Evolutionary conservation across 2,329 filamentous ascomycete genomes (phyloP).

Genomic region (Trichoderma sp.): DNA sequence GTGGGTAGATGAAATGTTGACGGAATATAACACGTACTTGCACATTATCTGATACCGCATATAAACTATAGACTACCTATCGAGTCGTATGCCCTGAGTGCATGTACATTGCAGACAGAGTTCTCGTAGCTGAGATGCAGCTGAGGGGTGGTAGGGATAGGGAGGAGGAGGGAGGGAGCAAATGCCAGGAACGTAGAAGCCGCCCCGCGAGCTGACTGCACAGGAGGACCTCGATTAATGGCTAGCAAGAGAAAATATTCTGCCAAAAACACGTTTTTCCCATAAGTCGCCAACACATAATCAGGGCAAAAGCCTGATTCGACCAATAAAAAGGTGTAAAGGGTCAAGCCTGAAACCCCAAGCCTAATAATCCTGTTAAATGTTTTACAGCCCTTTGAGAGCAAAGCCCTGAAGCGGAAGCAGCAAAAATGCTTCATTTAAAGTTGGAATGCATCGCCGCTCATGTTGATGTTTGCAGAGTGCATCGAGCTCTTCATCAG

Average conservation of each 20-base stretch:
- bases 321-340: slow-evolving; percentile 11
- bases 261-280: not conserved
- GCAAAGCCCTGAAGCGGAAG: slow-evolving; percentile 12
- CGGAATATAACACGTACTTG: not conserved
- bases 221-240: not conserved
- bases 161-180: too few species aligned
- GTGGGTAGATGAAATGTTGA: not conserved
- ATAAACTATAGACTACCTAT: too few species aligned
- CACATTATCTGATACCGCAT: not conserved
- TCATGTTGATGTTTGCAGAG: slow-evolving; percentile 10
- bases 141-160: not conserved
- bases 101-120: not conserved
- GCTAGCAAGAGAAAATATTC: not conserved
- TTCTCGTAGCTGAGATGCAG: not conserved
- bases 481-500: not conserved
- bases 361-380: not conserved
- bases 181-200: too few species aligned
- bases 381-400: slow-evolving; percentile 3
- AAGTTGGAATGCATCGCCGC: slow-evolving; percentile 20
- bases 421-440: slow-evolving; percentile 24
- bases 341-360: slow-evolving; percentile 10
- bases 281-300: not conserved
- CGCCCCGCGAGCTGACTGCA: not conserved
- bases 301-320: not conserved
- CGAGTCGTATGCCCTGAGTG: not conserved